Conservation (phyloP, 805 yeast species). For the Candida jianshihensis region DNA sequence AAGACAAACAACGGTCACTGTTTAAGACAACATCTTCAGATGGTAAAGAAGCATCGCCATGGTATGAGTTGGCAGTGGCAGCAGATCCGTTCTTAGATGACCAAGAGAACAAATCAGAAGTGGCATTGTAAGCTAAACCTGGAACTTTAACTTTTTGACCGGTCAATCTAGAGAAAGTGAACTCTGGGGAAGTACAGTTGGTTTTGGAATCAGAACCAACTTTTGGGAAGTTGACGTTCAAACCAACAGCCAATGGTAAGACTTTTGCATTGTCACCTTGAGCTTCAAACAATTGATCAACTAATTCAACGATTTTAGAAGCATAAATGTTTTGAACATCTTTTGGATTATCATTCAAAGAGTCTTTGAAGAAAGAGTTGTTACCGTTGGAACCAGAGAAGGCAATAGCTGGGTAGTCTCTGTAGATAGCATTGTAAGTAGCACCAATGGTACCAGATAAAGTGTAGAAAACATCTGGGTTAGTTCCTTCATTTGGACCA, state of each 20-base stretch:
- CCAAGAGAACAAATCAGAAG: constrained; percentile 25
- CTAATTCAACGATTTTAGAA: constrained; percentile 31
- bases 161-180: constrained; percentile 37
- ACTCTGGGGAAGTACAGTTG: constrained; percentile 36
- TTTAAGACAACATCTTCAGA: constrained; percentile 30
- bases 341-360: constrained; percentile 32
- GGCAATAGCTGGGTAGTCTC: constrained; percentile 45
- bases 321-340: constrained; percentile 41
- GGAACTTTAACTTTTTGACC: constrained; percentile 25
- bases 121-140: constrained; percentile 28
- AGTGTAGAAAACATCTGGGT: constrained; percentile 36
- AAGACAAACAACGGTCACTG: constrained; percentile 30
- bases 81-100: constrained; percentile 17
- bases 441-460: constrained; percentile 49
- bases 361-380: constrained; percentile 38
- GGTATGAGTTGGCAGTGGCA: constrained; percentile 23
- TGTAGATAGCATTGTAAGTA: constrained; percentile 37
- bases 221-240: constrained; percentile 42
- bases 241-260: constrained; percentile 38
- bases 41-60: constrained; percentile 40
- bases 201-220: constrained; percentile 34
- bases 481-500: constrained; percentile 49
- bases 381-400: constrained; percentile 44
- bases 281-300: constrained; percentile 29
- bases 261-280: constrained; percentile 32